Evolutionary conservation across 1,139 yeast species (phyloP).

Genomic region (Yamadazyma membranifaciens): DNA sequence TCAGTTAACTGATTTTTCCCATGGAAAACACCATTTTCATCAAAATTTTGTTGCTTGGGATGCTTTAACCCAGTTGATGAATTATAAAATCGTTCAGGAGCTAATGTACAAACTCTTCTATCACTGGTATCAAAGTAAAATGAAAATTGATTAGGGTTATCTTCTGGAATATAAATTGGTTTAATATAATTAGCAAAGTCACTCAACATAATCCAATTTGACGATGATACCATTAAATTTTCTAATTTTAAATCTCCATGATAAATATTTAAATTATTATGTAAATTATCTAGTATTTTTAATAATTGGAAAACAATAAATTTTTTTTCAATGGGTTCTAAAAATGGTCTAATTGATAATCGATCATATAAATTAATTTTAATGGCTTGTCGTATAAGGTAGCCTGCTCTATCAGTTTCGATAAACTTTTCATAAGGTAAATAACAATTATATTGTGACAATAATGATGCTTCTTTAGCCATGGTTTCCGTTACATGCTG

Average conservation of each 20-base stretch:
- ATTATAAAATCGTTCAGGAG: constrained; percentile 83
- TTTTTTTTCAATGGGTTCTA: constrained; percentile 75
- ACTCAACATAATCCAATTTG: constrained; percentile 82
- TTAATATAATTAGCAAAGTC: constrained; percentile 80
- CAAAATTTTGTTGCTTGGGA: constrained; percentile 18
- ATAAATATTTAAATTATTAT: constrained; percentile 47
- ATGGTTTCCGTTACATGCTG: constrained; percentile 32
- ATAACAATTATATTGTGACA: constrained; percentile 58
- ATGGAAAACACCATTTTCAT: constrained; percentile 27
- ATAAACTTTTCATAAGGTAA: constrained; percentile 71
- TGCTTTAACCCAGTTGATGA: constrained; percentile 17
- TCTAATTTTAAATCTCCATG: constrained; percentile 96
- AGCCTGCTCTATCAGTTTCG: constrained; percentile 92
- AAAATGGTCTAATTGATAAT: constrained; percentile 82
- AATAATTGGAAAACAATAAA: constrained; percentile 85
- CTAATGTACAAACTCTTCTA: constrained; percentile 83
- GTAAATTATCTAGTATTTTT: constrained; percentile 60
- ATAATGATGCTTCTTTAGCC: constrained; percentile 33
- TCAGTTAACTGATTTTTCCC: constrained; percentile 44
- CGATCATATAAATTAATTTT: constrained; percentile 82
- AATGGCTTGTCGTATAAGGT: constrained; percentile 77
- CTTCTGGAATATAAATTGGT: constrained; percentile 86
- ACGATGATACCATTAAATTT: constrained; percentile 79
- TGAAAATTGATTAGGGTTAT: constrained; percentile 91
- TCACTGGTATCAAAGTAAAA: constrained; percentile 90